phyloP scores from a whole-genome alignment of 2,329 filamentous ascomycete species.

The Cordyceps farinosa region DNA sequence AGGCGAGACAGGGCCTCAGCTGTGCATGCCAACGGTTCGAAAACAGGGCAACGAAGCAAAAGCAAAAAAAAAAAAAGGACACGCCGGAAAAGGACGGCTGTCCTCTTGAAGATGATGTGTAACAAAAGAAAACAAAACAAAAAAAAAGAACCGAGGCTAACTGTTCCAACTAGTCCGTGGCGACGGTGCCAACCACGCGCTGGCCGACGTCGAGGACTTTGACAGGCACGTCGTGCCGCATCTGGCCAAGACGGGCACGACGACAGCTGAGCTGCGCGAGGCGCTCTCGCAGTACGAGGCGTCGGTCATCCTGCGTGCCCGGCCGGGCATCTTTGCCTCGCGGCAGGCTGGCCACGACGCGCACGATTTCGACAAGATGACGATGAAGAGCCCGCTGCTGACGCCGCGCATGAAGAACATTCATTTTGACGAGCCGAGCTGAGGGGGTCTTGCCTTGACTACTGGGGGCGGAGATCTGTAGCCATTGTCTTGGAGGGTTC shows the following conservation, averaged over 20 bases:
- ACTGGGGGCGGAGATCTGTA: neutral
- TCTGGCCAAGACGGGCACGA: neutral
- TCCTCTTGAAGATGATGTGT: neutral
- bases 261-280: conserved; percentile 22
- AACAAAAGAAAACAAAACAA: neutral
- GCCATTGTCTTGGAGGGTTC: too few relatives aligned
- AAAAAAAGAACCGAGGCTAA: conserved; percentile 1
- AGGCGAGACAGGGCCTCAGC: neutral
- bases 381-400: conserved; percentile 34
- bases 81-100: too few relatives aligned
- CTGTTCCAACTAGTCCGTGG: conserved; percentile 43
- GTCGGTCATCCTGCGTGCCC: conserved; percentile 40
- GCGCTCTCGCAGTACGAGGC: conserved; percentile 42
- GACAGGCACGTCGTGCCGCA: conserved; percentile 30
- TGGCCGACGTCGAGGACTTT: conserved; percentile 49
- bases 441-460: neutral
- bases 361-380: conserved; percentile 46
- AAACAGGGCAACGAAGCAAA: too few relatives aligned
- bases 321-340: conserved; percentile 46
- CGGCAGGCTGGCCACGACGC: conserved; percentile 53
- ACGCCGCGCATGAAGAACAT: conserved; percentile 36
- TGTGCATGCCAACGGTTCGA: neutral
- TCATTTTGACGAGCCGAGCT: conserved; percentile 21
- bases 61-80: neutral
- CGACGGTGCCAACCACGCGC: conserved; percentile 55